Percentiles rank a stretch among this genome's conserved stretches.
Conservation (phyloP, 2,329 filamentous ascomycete species). For the Fonsecaea multimorphosa region DNA sequence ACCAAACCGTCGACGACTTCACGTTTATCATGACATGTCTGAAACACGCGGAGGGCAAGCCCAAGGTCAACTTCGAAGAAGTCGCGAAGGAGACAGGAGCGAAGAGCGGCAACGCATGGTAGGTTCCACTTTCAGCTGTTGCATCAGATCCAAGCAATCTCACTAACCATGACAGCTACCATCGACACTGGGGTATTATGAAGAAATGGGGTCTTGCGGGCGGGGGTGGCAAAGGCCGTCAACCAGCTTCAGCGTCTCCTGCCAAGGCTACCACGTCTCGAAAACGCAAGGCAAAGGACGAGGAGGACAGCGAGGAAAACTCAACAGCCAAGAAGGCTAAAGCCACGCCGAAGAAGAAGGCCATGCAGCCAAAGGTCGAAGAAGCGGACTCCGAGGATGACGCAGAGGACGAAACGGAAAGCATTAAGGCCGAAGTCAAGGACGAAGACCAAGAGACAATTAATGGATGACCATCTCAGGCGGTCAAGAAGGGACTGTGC, state of each 20-base stretch:
- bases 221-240: conserved; percentile 14
- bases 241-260: not conserved
- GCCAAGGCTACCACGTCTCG: conserved; percentile 3
- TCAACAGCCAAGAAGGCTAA: conserved; percentile 21
- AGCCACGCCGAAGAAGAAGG: conserved; percentile 12
- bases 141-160: not conserved
- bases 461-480: not conserved
- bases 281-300: conserved; percentile 11
- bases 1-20: conserved; percentile 27
- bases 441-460: conserved; percentile 7
- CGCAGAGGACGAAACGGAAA: not conserved
- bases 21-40: conserved; percentile 37
- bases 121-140: conserved; percentile 3
- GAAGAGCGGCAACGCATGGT: conserved; percentile 32
- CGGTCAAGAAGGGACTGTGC: not conserved
- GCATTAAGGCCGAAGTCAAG: not conserved
- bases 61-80: conserved; percentile 34
- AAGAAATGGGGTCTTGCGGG: conserved; percentile 31
- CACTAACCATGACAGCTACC: conserved; percentile 27
- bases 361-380: conserved; percentile 2
- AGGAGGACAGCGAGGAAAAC: conserved; percentile 6
- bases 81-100: conserved; percentile 34
- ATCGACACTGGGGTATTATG: conserved; percentile 34
- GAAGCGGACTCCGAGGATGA: conserved; percentile 9
- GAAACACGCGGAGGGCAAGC: conserved; percentile 22